Evolutionary conservation across 2,329 filamentous ascomycete genomes (phyloP).

Genomic region (Pseudocercospora crystallina): DNA sequence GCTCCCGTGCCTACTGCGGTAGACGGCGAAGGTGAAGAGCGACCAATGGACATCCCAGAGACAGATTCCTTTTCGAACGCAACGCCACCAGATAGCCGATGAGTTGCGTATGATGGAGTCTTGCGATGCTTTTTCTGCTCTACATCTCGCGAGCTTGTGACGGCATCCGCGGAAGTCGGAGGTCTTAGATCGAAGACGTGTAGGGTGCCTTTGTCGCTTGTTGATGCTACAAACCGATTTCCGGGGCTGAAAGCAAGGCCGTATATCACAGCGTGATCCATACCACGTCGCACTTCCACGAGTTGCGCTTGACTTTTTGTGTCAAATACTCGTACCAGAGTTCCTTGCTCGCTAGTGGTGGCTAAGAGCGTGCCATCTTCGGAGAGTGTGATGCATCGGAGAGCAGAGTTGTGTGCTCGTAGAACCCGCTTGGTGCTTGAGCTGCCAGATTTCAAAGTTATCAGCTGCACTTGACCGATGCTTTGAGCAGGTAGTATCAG

Average conservation of each 20-base stretch:
- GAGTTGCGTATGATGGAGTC: slow-evolving; percentile 19
- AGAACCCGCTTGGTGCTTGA: slow-evolving; percentile 81
- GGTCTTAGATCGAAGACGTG: slow-evolving; percentile 87
- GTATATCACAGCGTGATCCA: slow-evolving; percentile 84
- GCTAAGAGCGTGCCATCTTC: slow-evolving; percentile 78
- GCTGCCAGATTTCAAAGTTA: slow-evolving; percentile 67
- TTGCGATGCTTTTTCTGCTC: slow-evolving; percentile 24
- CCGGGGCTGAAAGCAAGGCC: slow-evolving; percentile 84
- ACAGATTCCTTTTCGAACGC: slow-evolving; percentile 23
- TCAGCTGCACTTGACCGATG: slow-evolving; percentile 82
- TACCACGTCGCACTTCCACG: slow-evolving; percentile 81
- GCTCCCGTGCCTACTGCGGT: slow-evolving; percentile 16
- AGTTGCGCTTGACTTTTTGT: slow-evolving; percentile 77
- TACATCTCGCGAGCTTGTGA: not conserved
- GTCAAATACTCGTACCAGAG: slow-evolving; percentile 81
- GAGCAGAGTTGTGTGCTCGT: slow-evolving; percentile 76
- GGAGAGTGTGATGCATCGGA: slow-evolving; percentile 78
- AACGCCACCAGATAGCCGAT: slow-evolving; percentile 24
- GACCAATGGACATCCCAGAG: slow-evolving; percentile 26
- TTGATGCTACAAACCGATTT: slow-evolving; percentile 78
- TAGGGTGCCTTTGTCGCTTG: slow-evolving; percentile 93
- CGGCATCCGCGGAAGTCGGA: slow-evolving; percentile 30
- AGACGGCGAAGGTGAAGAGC: slow-evolving; percentile 26
- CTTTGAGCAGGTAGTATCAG: slow-evolving; percentile 87
- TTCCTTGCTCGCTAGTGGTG: slow-evolving; percentile 90